Percentiles rank a stretch among this genome's conserved stretches.
These are phyloP conservation scores for Artomyces pyxidatus DNA, from an alignment of 768 basidiomycete genomes.

Conservation along the genomic window DNA sequence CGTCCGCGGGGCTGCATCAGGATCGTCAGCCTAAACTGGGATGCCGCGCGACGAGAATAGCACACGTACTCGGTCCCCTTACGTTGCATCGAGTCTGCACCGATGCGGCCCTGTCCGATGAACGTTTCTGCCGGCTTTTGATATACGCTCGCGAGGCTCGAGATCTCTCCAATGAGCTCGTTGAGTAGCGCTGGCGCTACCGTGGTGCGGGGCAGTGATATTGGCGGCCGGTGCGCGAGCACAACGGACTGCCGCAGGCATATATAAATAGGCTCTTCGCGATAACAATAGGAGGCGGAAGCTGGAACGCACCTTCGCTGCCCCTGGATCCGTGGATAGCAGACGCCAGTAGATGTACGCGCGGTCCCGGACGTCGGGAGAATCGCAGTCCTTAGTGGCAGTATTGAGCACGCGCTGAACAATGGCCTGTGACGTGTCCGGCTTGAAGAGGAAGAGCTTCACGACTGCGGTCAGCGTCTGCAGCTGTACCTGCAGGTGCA, in stretches of 20 bases:
- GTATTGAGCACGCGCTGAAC: slow-evolving; percentile 90
- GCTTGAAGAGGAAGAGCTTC: slow-evolving; percentile 93
- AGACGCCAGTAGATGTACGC: slow-evolving; percentile 99
- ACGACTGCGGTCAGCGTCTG: slow-evolving; percentile 92
- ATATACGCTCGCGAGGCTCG: slow-evolving; percentile 87
- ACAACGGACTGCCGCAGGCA: slow-evolving; percentile 60
- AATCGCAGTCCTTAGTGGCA: slow-evolving; percentile 96
- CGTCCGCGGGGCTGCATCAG: slow-evolving; percentile 45
- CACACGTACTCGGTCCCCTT: slow-evolving; percentile 50
- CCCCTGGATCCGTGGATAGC: slow-evolving; percentile 88
- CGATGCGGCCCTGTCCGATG: slow-evolving; percentile 83
- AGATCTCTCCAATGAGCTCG: slow-evolving; percentile 86
- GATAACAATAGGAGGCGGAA: not conserved
- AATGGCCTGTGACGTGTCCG: slow-evolving; percentile 84
- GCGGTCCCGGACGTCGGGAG: slow-evolving; percentile 91
- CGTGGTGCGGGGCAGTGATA: slow-evolving; percentile 85
- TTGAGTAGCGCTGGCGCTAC: slow-evolving; percentile 83
- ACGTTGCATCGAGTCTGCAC: slow-evolving; percentile 68
- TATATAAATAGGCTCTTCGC: not conserved
- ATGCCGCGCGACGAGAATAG: slow-evolving; percentile 2
- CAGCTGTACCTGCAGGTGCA: slow-evolving; percentile 41
- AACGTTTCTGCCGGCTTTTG: slow-evolving; percentile 97
- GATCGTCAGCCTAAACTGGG: not conserved
- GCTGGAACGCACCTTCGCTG: slow-evolving; percentile 72
- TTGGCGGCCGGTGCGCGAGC: slow-evolving; percentile 85